Evolutionary conservation across 2,329 filamentous ascomycete genomes (phyloP).

Genomic region (Aureobasidium lini): DNA sequence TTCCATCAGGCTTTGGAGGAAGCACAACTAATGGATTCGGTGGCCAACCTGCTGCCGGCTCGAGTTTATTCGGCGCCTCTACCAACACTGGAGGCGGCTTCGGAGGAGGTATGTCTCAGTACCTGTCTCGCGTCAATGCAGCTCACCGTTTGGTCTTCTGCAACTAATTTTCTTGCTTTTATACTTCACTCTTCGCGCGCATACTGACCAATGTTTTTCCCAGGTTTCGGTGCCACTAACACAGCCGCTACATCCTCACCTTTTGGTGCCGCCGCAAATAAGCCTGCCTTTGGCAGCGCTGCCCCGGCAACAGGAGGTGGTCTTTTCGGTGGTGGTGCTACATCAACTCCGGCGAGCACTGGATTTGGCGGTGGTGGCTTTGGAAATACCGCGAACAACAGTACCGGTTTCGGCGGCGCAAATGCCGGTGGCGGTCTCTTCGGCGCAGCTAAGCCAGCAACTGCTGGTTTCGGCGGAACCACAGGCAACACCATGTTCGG

Average conservation of each 20-base stretch:
- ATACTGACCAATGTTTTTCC: background rate
- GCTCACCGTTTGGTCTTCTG: background rate
- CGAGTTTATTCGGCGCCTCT: slow-evolving; percentile 28
- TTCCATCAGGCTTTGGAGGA: slow-evolving; percentile 17
- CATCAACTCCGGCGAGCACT: slow-evolving; percentile 31
- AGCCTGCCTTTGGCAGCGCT: slow-evolving; percentile 23
- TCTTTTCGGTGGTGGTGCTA: slow-evolving; percentile 20
- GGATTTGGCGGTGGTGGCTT: slow-evolving; percentile 29
- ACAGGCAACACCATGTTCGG: slow-evolving; percentile 31
- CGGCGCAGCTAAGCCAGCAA: slow-evolving; percentile 38
- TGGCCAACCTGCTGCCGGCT: slow-evolving; percentile 22
- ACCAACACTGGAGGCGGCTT: slow-evolving; percentile 27
- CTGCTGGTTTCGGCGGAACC: slow-evolving; percentile 45
- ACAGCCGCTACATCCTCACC: slow-evolving; percentile 6
- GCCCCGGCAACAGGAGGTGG: slow-evolving; percentile 25
- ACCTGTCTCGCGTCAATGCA: background rate
- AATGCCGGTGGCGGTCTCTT: slow-evolving; percentile 23
- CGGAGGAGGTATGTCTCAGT: slow-evolving; percentile 15
- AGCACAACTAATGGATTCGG: slow-evolving; percentile 19
- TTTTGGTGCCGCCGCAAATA: slow-evolving; percentile 14
- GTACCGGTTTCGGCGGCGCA: slow-evolving; percentile 20
- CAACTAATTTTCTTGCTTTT: background rate
- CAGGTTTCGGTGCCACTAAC: slow-evolving; percentile 19
- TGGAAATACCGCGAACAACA: slow-evolving; percentile 17
- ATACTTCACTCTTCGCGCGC: background rate